Base-by-base conservation (phyloP, 352 stramenopile species). In the Thalassiosira mediterranea region DNA sequence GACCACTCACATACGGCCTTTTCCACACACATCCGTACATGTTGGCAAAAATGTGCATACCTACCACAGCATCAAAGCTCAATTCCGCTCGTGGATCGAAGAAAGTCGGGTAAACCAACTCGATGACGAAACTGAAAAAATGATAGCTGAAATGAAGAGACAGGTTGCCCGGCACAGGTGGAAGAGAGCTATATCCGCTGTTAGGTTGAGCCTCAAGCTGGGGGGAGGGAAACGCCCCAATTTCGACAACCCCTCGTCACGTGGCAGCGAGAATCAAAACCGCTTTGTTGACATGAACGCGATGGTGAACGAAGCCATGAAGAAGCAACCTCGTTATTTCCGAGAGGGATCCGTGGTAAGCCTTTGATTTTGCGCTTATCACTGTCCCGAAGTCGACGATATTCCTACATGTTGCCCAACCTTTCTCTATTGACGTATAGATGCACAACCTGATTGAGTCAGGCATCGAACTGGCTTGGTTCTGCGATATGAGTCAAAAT, bases 391-490 rank as follows among this genome's bases (percentile, higher is more conserved):
- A 25, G 46, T 54, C 46, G 17, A 37, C 4, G 34, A 34, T 29
- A 31, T 13, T 34, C 21, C 23, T 28, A 37, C 47, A 25, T 19
- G 17, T 31, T 56, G n/a, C n/a, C n/a, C 47, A 15, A 56, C 4
- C 37, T 44, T 15, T 44, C 15, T 44, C 37, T 34, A 37, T 13
- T 56, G 17, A 23, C 19, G 13, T 34, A 56, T 56, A 11, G 19
- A 66, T 74, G 57, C n/a, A 72, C 32, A 74, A 68, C 19, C 57
- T 81, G 2, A 75, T 81, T 57, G 63, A 81, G 31, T 63, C 48
- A 21, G 72, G 72, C 15, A 75, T 75, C 15, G 72, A 81, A 34
- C 23, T 81, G 10, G 57, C 70, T 3, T 81, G 63, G 62, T 75
- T 72, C 48, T 60, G 49, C 31, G 72, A 81, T 31, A 32, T 59